Evolutionary conservation across 805 yeast species (phyloP), one percentile per base, ranked within the genome.

Genomic region (Candida pseudofarinosa): DNA sequence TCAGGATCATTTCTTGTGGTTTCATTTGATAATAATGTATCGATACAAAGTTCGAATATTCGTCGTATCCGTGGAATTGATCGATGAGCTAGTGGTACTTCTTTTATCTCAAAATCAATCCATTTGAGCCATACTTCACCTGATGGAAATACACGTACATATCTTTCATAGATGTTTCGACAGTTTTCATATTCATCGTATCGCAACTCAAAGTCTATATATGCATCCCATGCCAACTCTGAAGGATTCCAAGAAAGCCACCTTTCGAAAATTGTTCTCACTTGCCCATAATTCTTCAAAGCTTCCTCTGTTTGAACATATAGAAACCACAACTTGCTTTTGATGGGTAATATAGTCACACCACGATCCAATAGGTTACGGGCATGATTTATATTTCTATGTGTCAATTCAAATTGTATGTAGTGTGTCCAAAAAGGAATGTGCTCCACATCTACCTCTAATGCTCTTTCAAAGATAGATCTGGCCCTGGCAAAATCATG

Each of bases 351-450:
- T 0, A 79, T 60, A 1, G 80, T 74, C 0, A 85, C 81, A 0
- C 88, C 95, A 35, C 97, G 67, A 40, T 88, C 89, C 23, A 91
- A 66, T 19, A 93, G 53, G 56, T 91, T 90, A 51, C 96, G 68
- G 0, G 97, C 97, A 64, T 90, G 97, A 54, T 88, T 88, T 42
- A 88, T 73, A 52, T 84, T 88, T 47, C 80, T 77, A 32, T 75
- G 71, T 47, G 81, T 77, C 35, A 90, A 65, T 64, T 93, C 98
- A 32, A 80, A 60, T 54, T 88, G 89, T 8, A 87, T 77, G 60
- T 93, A 91, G 16, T 87, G 74, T 3, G 83, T 71, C 98, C 99
- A 91, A 39, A 91, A 61, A 4, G 95, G 89, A 1, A 90, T 81
- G 57, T 83, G 80, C 20, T 81, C 78, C 13, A 79, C 76, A 53